A percentile compares a stretch with the other conserved stretches of the same genome.
Evolutionary conservation across 1,284 basidiomycete genomes (phyloP).

Genomic region (Afroboletus lepidellus): DNA sequence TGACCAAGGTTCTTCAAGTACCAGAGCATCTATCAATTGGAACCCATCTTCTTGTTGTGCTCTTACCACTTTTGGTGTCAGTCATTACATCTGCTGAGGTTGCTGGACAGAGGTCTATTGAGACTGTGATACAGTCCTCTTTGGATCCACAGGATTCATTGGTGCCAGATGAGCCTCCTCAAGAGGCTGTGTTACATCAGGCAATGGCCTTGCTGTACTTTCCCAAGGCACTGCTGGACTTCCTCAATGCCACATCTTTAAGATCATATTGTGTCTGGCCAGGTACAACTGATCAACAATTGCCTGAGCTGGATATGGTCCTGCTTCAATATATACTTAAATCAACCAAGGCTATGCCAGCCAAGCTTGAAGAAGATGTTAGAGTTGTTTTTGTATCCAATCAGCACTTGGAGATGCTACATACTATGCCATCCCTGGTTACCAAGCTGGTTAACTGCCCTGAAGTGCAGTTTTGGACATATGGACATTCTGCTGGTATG

Average conservation of each 20-base stretch:
- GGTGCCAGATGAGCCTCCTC: background rate
- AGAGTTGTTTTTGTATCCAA: slow-evolving; percentile 63
- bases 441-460: slow-evolving; percentile 43
- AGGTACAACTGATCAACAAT: slow-evolving; percentile 16
- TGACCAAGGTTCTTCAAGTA: slow-evolving; percentile 33
- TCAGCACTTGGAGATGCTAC: slow-evolving; percentile 49
- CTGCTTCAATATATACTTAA: slow-evolving; percentile 46
- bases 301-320: slow-evolving; percentile 43
- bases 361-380: slow-evolving; percentile 40
- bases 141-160: background rate
- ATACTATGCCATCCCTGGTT: slow-evolving; percentile 46
- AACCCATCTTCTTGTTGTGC: slow-evolving; percentile 24
- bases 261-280: slow-evolving; percentile 43
- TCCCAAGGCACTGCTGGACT: slow-evolving; percentile 28
- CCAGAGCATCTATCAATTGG: slow-evolving; percentile 24
- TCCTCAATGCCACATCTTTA: slow-evolving; percentile 20
- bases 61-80: slow-evolving; percentile 30
- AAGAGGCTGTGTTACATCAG: slow-evolving; percentile 20
- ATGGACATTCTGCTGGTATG: slow-evolving; percentile 57
- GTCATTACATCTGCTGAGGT: slow-evolving; percentile 3
- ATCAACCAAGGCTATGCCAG: slow-evolving; percentile 39
- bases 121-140: slow-evolving; percentile 10
- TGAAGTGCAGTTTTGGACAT: slow-evolving; percentile 59
- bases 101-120: slow-evolving; percentile 21
- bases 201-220: slow-evolving; percentile 27